A percentile compares a stretch with the other conserved stretches of the same genome.
These are phyloP conservation scores for Sparassis latifolia DNA, from an alignment of 1,284 basidiomycete species.

Conservation along the genomic window DNA sequence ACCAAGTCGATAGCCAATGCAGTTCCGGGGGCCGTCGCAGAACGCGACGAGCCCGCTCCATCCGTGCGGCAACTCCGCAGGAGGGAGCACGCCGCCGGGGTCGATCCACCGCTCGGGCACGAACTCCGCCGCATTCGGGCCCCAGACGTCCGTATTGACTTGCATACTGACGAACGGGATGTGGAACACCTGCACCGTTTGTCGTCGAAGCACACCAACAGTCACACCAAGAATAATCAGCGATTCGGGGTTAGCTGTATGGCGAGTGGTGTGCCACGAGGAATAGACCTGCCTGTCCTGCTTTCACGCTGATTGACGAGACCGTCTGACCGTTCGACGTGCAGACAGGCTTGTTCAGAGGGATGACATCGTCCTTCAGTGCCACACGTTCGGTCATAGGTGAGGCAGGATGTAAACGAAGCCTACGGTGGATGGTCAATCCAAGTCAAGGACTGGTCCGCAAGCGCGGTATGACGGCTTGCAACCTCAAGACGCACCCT, in stretches of 20 bases:
- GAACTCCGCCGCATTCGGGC: conserved; percentile 34
- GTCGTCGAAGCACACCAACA: not conserved
- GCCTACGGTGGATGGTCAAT: conserved; percentile 16
- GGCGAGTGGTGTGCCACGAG: not conserved
- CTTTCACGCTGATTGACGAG: conserved; percentile 25
- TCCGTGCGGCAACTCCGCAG: conserved; percentile 24
- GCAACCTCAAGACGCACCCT: conserved; percentile 9
- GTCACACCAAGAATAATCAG: not conserved
- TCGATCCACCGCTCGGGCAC: conserved; percentile 34
- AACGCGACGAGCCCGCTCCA: conserved; percentile 30
- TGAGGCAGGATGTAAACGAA: conserved; percentile 34
- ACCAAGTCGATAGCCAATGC: conserved; percentile 28
- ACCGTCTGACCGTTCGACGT: conserved; percentile 26
- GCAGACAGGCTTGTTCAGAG: conserved; percentile 32
- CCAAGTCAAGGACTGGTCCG: not conserved
- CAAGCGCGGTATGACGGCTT: not conserved
- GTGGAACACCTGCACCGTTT: conserved; percentile 21
- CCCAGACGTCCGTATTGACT: conserved; percentile 35
- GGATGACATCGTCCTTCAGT: conserved; percentile 36
- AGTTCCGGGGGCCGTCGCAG: conserved; percentile 35
- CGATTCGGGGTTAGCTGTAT: not conserved
- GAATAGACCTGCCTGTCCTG: conserved; percentile 25
- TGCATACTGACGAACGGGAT: conserved; percentile 28
- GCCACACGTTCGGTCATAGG: conserved; percentile 32
- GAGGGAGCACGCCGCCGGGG: conserved; percentile 22